Percentiles rank a stretch among this genome's conserved stretches.
phyloP scores from a whole-genome alignment of 768 basidiomycete genomes.

The Boletus pseudopeckii region DNA sequence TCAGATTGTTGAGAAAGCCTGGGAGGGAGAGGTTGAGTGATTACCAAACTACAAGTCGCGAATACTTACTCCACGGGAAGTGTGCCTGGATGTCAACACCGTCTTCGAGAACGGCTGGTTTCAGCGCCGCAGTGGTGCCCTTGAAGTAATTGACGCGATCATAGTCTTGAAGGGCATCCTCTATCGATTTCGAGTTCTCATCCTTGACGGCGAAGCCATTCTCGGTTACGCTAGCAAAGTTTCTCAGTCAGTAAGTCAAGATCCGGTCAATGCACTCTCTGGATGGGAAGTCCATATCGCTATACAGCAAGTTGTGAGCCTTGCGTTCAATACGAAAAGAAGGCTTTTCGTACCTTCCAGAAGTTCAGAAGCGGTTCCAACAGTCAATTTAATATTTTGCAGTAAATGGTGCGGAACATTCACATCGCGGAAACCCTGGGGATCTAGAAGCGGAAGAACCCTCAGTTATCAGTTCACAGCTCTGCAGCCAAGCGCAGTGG shows the following conservation, averaged over 20 bases:
- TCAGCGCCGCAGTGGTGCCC: slow-evolving; percentile 52
- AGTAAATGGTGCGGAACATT: slow-evolving; percentile 11
- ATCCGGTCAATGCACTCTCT: slow-evolving; percentile 32
- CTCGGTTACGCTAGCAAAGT: slow-evolving; percentile 55
- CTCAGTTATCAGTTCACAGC: slow-evolving; percentile 37
- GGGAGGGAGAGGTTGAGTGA: not conserved
- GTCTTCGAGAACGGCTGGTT: slow-evolving; percentile 58
- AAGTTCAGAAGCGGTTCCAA: slow-evolving; percentile 55
- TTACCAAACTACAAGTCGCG: not conserved
- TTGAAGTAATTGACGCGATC: slow-evolving; percentile 67
- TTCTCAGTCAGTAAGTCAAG: not conserved
- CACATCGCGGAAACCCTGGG: slow-evolving; percentile 60
- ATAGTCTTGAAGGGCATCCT: slow-evolving; percentile 52
- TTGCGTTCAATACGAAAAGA: not conserved
- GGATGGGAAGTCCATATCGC: slow-evolving; percentile 53
- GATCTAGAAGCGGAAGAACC: slow-evolving; percentile 38
- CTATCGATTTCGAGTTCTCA: slow-evolving; percentile 51
- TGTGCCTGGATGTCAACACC: slow-evolving; percentile 60
- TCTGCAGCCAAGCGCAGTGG: slow-evolving; percentile 64
- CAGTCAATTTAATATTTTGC: not conserved
- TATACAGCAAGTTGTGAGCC: slow-evolving; percentile 15
- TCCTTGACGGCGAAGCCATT: slow-evolving; percentile 71
- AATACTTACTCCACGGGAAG: slow-evolving; percentile 62
- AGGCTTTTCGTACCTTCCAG: slow-evolving; percentile 55
- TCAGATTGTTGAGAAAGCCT: slow-evolving; percentile 74